Conservation (phyloP, 129 eudicot species). For the Artemisia argyi region DNA sequence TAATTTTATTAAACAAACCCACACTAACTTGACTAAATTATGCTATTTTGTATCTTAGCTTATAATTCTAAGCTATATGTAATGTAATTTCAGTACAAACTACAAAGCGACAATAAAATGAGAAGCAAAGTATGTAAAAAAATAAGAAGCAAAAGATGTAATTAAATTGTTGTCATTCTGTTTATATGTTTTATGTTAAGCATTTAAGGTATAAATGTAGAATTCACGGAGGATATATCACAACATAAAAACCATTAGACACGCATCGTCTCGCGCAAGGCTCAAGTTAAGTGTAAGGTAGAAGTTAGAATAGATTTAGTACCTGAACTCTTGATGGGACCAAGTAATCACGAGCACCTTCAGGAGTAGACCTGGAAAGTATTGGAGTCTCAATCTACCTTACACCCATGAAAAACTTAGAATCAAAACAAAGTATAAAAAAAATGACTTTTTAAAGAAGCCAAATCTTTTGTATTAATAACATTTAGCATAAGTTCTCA, state of each 20-base stretch:
- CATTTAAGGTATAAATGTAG: not conserved
- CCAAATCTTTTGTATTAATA: slow-evolving; percentile 8
- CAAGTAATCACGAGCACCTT: slow-evolving; percentile 98
- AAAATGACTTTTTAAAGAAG: not conserved
- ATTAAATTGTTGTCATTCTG: too few relatives aligned
- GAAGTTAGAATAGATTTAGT: not conserved
- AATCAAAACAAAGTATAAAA: slow-evolving; percentile 46
- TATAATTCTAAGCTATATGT: too few relatives aligned
- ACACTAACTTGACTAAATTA: too few relatives aligned
- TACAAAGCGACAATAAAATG: too few relatives aligned
- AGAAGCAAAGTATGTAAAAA: too few relatives aligned
- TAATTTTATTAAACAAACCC: too few relatives aligned
- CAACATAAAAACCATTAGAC: not conserved
- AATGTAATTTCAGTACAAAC: too few relatives aligned
- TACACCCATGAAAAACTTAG: slow-evolving; percentile 66
- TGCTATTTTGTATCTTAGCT: too few relatives aligned
- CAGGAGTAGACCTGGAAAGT: slow-evolving; percentile 97
- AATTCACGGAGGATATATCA: not conserved
- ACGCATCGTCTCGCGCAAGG: not conserved
- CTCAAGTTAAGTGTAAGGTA: not conserved
- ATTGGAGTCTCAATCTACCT: slow-evolving; percentile 99
- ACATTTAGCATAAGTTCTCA: slow-evolving; percentile 5
- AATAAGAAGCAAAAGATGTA: too few relatives aligned
- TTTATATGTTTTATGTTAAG: not conserved
- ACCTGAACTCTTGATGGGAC: slow-evolving; percentile 99